A percentile compares a stretch with the other conserved stretches of the same genome.
These are phyloP conservation scores for Metarhizium brunneum DNA, from an alignment of 2,329 filamentous ascomycete species.

Conservation along the genomic window DNA sequence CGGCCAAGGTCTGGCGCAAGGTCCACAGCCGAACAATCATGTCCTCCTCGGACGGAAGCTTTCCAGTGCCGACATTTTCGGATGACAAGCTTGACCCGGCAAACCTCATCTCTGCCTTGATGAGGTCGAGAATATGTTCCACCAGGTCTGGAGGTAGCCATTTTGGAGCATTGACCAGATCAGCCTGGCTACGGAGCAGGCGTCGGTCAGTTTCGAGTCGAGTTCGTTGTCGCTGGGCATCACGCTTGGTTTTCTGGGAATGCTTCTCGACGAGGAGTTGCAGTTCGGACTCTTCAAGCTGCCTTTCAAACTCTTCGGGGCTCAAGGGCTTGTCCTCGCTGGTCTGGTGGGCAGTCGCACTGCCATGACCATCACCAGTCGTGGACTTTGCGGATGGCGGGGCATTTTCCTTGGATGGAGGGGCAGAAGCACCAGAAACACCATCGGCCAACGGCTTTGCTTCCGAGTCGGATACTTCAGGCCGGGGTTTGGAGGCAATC, in stretches of 20 bases:
- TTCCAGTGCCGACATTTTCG: conserved; percentile 35
- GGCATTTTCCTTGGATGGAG: conserved; percentile 13
- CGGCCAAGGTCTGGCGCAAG: conserved; percentile 61
- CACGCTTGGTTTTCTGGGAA: conserved; percentile 67
- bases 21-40: conserved; percentile 76
- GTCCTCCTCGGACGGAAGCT: conserved; percentile 64
- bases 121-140: conserved; percentile 66
- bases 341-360: conserved; percentile 3
- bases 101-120: conserved; percentile 55
- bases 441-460: conserved; percentile 13
- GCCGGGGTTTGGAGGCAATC: conserved; percentile 70
- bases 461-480: conserved; percentile 41
- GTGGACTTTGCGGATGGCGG: conserved; percentile 15
- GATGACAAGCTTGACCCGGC: conserved; percentile 38
- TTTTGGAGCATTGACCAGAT: conserved; percentile 59
- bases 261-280: conserved; percentile 82
- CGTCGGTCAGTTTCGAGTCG: conserved; percentile 81
- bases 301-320: conserved; percentile 81
- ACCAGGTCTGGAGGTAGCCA: conserved; percentile 77
- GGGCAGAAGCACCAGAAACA: conserved; percentile 12
- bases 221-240: conserved; percentile 65
- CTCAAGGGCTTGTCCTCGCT: conserved; percentile 45
- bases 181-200: conserved; percentile 69
- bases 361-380: not conserved
- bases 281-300: conserved; percentile 83